Base-by-base conservation (phyloP, 176 grass and related monocot genomes). In the Ampelocalamus luodianensis region DNA sequence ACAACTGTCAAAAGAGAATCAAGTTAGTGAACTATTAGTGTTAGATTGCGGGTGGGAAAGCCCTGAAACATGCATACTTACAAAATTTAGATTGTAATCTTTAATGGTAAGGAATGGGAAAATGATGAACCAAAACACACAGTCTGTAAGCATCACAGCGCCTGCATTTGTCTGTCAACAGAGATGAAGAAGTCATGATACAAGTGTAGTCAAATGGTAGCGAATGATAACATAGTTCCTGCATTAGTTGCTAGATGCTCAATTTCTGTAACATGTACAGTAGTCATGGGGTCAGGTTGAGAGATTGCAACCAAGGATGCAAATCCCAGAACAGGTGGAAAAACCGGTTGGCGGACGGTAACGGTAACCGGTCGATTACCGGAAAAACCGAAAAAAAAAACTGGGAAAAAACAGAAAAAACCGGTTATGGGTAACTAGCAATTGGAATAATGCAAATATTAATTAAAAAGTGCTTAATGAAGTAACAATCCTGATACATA, bases 51-150 rank as follows among this genome's bases (percentile, higher is more conserved):
- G 10, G 1, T 9, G 3, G 4, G 5, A 9, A 65, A 65, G 8
- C 13, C 5, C 3, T 26, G 62, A 75, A 50, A 16, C 46, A 45
- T 22, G 11, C 10, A n/a, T 48, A 94, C 96, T 85, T 80, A 99
- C 96, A 43, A 91, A 99, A 48, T 92, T 94, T 20, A 96, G 84
- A 20, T 89, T 89, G 86, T 99, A 99, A 83, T 99, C 93, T 89
- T 92, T 93, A 4, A 92, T 78, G 8, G 83, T 91, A 18, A 99
- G 93, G 84, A 99, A 96, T 9, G 96, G 96, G 59, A 99, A 95
- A 77, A 99, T 99, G 62, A 99, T 94, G 88, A 99, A 89, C 96
- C 96, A 99, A 82, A 99, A 99, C 38, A 99, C 96, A 12, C 91
- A 96, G 72, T 99, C 96, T 14, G 96, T 99, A 13, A 99, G 90